These are phyloP conservation scores for Leucocoprinus sp. DNA, from an alignment of 768 basidiomycete species.

Conservation along the genomic window DNA sequence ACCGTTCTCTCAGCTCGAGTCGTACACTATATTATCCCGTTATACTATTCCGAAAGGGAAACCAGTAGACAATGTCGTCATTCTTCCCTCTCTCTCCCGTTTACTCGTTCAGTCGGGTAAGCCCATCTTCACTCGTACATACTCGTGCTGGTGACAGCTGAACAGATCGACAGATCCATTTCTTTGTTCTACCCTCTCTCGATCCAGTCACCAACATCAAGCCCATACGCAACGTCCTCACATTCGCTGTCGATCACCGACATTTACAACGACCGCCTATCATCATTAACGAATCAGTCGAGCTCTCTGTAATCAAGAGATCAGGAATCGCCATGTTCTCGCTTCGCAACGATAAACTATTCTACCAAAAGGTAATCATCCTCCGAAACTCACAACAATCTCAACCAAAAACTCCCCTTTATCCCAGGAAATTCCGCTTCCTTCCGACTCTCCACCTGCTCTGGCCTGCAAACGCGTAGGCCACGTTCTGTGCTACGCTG, in stretches of 20 bases:
- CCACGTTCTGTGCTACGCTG: slow-evolving; percentile 63
- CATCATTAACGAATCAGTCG: slow-evolving; percentile 41
- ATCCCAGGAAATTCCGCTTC: slow-evolving; percentile 63
- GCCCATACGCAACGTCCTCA: slow-evolving; percentile 72
- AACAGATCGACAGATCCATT: slow-evolving; percentile 60
- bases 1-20: slow-evolving; percentile 37
- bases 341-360: slow-evolving; percentile 51
- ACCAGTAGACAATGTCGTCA: slow-evolving; percentile 71
- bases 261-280: slow-evolving; percentile 46
- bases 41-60: slow-evolving; percentile 63
- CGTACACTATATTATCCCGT: slow-evolving; percentile 60
- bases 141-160: slow-evolving; percentile 3
- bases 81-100: slow-evolving; percentile 69
- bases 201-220: slow-evolving; percentile 68
- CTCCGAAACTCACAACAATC: too few relatives aligned
- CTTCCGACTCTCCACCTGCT: slow-evolving; percentile 34
- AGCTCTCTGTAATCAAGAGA: slow-evolving; percentile 70
- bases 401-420: too few relatives aligned
- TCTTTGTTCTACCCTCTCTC: slow-evolving; percentile 75
- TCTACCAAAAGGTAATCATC: slow-evolving; percentile 45
- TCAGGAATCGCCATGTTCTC: slow-evolving; percentile 54
- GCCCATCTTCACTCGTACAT: slow-evolving; percentile 10
- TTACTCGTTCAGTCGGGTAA: slow-evolving; percentile 71
- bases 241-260: slow-evolving; percentile 77
- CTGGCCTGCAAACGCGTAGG: slow-evolving; percentile 52